Evolutionary conservation across 176 grass and related monocot genomes (phyloP).

Genomic region (Eragrostis nindensis): DNA sequence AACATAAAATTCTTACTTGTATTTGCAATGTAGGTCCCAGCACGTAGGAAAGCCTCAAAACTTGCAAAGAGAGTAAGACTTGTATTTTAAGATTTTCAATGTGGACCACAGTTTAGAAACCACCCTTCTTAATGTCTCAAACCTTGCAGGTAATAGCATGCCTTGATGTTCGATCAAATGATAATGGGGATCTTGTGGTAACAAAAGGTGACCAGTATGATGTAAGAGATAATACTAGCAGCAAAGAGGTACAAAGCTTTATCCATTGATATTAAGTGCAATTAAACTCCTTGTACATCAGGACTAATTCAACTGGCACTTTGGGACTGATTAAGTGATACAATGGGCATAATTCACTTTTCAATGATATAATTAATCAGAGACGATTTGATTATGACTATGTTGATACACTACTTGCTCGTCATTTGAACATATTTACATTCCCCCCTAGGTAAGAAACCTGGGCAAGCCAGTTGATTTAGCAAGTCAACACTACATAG

Average conservation of each 20-base stretch:
- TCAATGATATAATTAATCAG: conserved; percentile 23
- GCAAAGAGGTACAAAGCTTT: conserved; percentile 68
- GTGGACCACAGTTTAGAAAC: background rate
- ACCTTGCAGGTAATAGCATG: conserved; percentile 86
- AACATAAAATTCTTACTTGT: conserved; percentile 5
- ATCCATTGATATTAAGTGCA: background rate
- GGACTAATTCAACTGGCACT: no score
- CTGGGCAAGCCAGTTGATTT: conserved; percentile 97
- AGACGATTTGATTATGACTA: conserved; percentile 1
- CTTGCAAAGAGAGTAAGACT: conserved; percentile 95
- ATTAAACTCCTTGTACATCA: background rate
- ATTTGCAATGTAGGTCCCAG: conserved; percentile 49
- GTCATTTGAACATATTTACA: conserved; percentile 20
- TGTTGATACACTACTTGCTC: background rate
- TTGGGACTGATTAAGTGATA: background rate
- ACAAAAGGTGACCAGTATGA: conserved; percentile 99
- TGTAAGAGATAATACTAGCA: conserved; percentile 84
- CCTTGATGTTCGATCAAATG: conserved; percentile 97
- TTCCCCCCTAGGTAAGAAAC: conserved; percentile 81
- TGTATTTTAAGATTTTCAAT: background rate
- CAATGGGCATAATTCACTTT: conserved; percentile 12
- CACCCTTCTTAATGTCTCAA: conserved; percentile 42
- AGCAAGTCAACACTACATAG: conserved; percentile 96
- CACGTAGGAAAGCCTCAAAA: conserved; percentile 80
- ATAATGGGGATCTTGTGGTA: conserved; percentile 97